A percentile compares a stretch with the other conserved stretches of the same genome.
Evolutionary conservation across 345 rosid genomes (phyloP).

Genomic region (Ricinus communis): DNA sequence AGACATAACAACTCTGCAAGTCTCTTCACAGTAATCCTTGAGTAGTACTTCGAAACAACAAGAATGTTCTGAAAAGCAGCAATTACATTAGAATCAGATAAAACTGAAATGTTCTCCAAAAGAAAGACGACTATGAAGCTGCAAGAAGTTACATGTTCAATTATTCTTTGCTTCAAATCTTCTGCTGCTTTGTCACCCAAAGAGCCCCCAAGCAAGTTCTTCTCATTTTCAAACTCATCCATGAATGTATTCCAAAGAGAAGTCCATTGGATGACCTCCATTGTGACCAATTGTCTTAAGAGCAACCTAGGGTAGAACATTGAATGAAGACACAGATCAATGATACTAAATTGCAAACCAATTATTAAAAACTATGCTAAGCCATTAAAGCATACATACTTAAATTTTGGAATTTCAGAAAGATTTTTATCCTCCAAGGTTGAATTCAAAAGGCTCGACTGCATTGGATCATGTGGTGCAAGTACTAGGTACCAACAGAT

Average conservation of each 20-base stretch:
- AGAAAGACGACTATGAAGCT: neutral
- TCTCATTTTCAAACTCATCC: constrained; percentile 87
- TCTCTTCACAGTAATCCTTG: constrained; percentile 84
- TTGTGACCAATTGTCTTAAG: constrained; percentile 83
- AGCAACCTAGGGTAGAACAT: constrained; percentile 50
- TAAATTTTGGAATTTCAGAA: constrained; percentile 75
- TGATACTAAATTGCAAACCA: neutral
- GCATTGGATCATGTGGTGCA: constrained; percentile 82
- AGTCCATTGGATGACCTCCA: constrained; percentile 99
- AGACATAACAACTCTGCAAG: constrained; percentile 87
- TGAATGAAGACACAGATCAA: constrained; percentile 4
- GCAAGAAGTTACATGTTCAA: constrained; percentile 67
- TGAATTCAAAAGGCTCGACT: constrained; percentile 76
- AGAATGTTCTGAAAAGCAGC: constrained; percentile 78
- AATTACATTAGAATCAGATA: constrained; percentile 8
- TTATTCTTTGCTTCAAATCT: constrained; percentile 85
- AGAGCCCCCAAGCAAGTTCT: constrained; percentile 79
- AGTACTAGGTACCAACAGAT: constrained; percentile 77
- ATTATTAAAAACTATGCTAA: neutral
- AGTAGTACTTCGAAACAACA: constrained; percentile 92
- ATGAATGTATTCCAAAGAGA: constrained; percentile 80
- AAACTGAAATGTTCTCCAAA: neutral
- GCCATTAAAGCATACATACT: constrained; percentile 34
- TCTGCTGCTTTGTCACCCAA: constrained; percentile 92
- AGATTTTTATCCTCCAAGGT: constrained; percentile 80